Evolutionary conservation across 2,329 filamentous ascomycete species (phyloP), one percentile per base, ranked within the genome.

Genomic region (Diplodia seriata): DNA sequence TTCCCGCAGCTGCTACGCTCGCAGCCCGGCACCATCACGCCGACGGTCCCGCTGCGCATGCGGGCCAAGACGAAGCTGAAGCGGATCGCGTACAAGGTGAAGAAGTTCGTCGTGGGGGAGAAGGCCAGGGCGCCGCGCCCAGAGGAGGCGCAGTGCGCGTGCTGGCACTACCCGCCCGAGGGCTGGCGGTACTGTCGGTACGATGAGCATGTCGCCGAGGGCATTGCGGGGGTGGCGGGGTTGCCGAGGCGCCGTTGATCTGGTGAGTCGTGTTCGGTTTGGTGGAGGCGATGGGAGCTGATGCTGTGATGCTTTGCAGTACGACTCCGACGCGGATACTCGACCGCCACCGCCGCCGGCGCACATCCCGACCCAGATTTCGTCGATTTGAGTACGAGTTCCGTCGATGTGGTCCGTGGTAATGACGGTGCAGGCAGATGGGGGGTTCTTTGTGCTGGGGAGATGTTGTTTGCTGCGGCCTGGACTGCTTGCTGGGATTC

Each of bases 111-210:
- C 11, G 12, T 38, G 33, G 33, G 33, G 1, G 31, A 33, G 33
- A 51, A 51, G 40, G 12, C 5, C 43, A 3, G 9, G 3, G 43
- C 47, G n/a, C 47, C 59, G 5, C 26, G 4, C 11, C 29, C 47
- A 0, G 59, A 51, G 43, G 43, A 63, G 29, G 59, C 59, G 6
- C 59, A 51, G 47, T 63, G 59, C 47, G 29, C 59, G 12, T 63
- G 59, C 47, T 51, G 29, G 43, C 31, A 38, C 4, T 51, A 63
- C 11, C 47, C 59, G 5, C 59, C 59, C 6, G 47, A 63, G 7
- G 59, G 59, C 14, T 63, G 59, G 59, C 4, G 59, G 9, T 63
- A 26, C 12, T 63, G 59, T n/a, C 15, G n/a, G 5, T 63, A 51
- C 8, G 47, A 63, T 18, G 59, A 63, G 6, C 47, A 63, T 26